These are phyloP conservation scores for Gloeophyllum trabeum DNA, from an alignment of 768 basidiomycete species.

Conservation along the genomic window DNA sequence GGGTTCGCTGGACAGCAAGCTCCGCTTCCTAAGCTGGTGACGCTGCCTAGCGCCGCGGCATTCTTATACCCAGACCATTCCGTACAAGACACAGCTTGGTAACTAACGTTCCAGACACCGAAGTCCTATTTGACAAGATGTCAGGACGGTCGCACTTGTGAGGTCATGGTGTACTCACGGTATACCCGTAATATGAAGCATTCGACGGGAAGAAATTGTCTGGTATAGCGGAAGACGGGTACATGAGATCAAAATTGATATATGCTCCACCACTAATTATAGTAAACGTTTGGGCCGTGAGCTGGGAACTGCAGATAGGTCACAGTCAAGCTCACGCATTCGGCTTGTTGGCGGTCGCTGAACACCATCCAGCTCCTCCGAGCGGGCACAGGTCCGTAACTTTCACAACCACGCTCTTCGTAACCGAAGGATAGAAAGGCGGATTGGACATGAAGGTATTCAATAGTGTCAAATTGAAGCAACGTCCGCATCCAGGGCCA, in stretches of 20 bases:
- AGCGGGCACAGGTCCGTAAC: slow-evolving; percentile 73
- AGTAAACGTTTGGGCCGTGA: neutral
- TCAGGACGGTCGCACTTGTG: neutral
- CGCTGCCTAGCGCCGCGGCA: slow-evolving; percentile 56
- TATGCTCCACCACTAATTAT: slow-evolving; percentile 45
- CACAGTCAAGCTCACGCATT: slow-evolving; percentile 22
- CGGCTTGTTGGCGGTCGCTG: slow-evolving; percentile 44
- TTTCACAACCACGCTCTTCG: slow-evolving; percentile 61
- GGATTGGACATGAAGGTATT: slow-evolving; percentile 58
- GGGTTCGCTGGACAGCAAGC: slow-evolving; percentile 71
- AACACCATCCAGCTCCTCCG: slow-evolving; percentile 56
- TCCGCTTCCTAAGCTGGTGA: slow-evolving; percentile 38
- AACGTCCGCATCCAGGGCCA: slow-evolving; percentile 65
- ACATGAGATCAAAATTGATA: slow-evolving; percentile 79
- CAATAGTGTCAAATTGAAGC: slow-evolving; percentile 68
- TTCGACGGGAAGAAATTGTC: slow-evolving; percentile 69
- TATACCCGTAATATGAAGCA: slow-evolving; percentile 54
- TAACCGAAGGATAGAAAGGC: slow-evolving; percentile 52
- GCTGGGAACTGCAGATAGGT: slow-evolving; percentile 3
- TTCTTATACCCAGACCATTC: slow-evolving; percentile 56
- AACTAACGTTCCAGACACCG: slow-evolving; percentile 79
- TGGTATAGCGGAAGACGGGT: slow-evolving; percentile 58
- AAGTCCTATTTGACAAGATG: slow-evolving; percentile 43
- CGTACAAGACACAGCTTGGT: slow-evolving; percentile 50
- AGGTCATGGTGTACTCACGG: slow-evolving; percentile 23